Evolutionary conservation across 805 yeast species (phyloP).

Genomic region (Spathaspora passalidarum): DNA sequence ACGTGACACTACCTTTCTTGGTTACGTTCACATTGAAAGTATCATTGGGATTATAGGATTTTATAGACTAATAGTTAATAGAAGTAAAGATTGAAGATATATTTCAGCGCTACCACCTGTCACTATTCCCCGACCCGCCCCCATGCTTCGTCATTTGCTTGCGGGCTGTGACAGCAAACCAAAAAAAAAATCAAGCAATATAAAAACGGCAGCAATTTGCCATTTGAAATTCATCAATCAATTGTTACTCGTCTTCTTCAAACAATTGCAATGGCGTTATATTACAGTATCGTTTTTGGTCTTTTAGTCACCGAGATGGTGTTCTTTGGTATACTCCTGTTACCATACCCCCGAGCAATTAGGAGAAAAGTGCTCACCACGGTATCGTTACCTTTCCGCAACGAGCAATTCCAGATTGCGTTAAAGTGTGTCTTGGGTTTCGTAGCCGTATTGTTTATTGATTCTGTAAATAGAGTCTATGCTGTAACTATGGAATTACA

Average conservation of each 20-base stretch:
- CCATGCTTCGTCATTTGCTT: background rate
- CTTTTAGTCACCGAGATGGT: constrained; percentile 75
- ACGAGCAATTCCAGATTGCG: constrained; percentile 70
- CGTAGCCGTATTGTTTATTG: constrained; percentile 79
- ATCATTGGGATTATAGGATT: constrained; percentile 33
- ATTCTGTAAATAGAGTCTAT: constrained; percentile 80
- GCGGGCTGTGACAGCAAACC: background rate
- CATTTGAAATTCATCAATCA: background rate
- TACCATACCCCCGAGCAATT: constrained; percentile 77
- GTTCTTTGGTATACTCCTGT: constrained; percentile 72
- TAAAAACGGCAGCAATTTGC: background rate
- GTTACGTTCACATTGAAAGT: constrained; percentile 66
- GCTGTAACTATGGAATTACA: constrained; percentile 63
- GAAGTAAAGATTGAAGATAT: too few relatives aligned
- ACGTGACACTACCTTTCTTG: constrained; percentile 69
- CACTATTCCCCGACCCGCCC: too few relatives aligned
- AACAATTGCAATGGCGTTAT: constrained; percentile 35
- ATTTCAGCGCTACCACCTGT: background rate
- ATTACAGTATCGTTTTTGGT: constrained; percentile 59
- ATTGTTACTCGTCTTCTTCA: background rate
- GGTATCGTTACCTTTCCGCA: constrained; percentile 65
- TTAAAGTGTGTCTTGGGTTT: constrained; percentile 81
- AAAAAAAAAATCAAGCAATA: background rate
- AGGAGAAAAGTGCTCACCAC: constrained; percentile 66
- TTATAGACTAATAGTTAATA: background rate